Evolutionary conservation across 495 filamentous ascomycete species (phyloP).

Genomic region (Aspergillus bertholletiae): DNA sequence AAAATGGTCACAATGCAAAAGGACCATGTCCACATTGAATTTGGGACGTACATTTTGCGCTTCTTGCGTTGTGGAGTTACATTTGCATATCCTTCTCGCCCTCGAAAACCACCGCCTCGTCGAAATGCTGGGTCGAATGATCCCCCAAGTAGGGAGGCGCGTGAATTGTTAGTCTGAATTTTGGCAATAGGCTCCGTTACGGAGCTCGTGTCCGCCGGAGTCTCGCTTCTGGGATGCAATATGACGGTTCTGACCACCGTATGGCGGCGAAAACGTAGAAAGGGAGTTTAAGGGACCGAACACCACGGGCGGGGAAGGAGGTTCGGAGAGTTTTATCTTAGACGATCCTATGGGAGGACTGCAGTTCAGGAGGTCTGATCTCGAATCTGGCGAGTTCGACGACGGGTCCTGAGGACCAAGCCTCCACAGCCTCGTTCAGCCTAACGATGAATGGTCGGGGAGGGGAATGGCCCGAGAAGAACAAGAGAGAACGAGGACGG

Average conservation of each 20-base stretch:
- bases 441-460: neutral
- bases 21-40: slow-evolving; percentile 81
- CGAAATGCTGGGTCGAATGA: slow-evolving; percentile 49
- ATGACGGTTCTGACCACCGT: slow-evolving; percentile 36
- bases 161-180: slow-evolving; percentile 58
- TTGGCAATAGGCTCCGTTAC: slow-evolving; percentile 49
- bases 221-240: slow-evolving; percentile 30
- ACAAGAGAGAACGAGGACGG: slow-evolving; percentile 1
- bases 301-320: neutral
- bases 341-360: neutral
- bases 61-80: slow-evolving; percentile 17
- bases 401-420: slow-evolving; percentile 9
- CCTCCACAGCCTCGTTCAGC: slow-evolving; percentile 7
- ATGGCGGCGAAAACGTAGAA: slow-evolving; percentile 14
- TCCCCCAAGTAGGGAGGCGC: slow-evolving; percentile 63
- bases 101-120: slow-evolving; percentile 47
- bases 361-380: slow-evolving; percentile 18
- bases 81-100: slow-evolving; percentile 53
- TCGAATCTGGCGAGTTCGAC: slow-evolving; percentile 4
- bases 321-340: neutral
- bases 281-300: neutral
- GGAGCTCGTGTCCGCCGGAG: slow-evolving; percentile 34
- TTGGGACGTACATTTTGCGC: slow-evolving; percentile 65
- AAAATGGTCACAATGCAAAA: slow-evolving; percentile 71
- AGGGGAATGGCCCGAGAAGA: slow-evolving; percentile 5